Conservation (phyloP, 805 yeast genomes). For the Barnettozyma sucrosica region DNA sequence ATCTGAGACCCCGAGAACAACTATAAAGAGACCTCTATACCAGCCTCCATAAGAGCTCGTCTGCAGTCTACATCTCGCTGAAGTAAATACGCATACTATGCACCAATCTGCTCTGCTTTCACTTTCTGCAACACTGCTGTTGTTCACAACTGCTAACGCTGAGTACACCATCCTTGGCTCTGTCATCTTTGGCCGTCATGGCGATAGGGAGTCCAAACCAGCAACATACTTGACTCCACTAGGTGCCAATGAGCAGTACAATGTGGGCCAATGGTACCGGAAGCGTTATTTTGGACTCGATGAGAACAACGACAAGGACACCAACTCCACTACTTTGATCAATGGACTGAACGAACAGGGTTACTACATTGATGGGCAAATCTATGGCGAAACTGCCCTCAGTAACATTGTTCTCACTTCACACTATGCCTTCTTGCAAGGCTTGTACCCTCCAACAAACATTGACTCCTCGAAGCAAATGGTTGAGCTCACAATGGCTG, state of each 20-base stretch:
- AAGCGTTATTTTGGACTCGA: slow-evolving; percentile 37
- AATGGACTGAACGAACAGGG: slow-evolving; percentile 31
- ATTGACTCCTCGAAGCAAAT: slow-evolving; percentile 16
- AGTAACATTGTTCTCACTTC: slow-evolving; percentile 35
- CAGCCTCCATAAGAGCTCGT: too few relatives aligned
- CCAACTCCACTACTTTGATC: slow-evolving; percentile 23
- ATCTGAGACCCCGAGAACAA: too few relatives aligned
- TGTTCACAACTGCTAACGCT: neutral
- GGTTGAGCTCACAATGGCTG: slow-evolving; percentile 27
- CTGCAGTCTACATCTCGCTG: too few relatives aligned
- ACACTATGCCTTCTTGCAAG: slow-evolving; percentile 41
- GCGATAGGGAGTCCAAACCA: slow-evolving; percentile 44
- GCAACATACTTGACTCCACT: slow-evolving; percentile 37
- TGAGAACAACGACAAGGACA: slow-evolving; percentile 20
- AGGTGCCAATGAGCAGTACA: slow-evolving; percentile 35
- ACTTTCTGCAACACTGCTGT: neutral
- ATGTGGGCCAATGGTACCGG: slow-evolving; percentile 36
- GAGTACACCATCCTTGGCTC: slow-evolving; percentile 29
- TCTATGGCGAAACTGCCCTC: slow-evolving; percentile 31
- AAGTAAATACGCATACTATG: neutral
- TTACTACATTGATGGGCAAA: slow-evolving; percentile 31
- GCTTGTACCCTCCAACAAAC: slow-evolving; percentile 39
- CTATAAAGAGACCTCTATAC: too few relatives aligned
- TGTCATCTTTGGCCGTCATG: slow-evolving; percentile 43
- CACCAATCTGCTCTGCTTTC: neutral